phyloP scores from a whole-genome alignment of 2,329 filamentous ascomycete species.

The Ampelomyces quisqualis region DNA sequence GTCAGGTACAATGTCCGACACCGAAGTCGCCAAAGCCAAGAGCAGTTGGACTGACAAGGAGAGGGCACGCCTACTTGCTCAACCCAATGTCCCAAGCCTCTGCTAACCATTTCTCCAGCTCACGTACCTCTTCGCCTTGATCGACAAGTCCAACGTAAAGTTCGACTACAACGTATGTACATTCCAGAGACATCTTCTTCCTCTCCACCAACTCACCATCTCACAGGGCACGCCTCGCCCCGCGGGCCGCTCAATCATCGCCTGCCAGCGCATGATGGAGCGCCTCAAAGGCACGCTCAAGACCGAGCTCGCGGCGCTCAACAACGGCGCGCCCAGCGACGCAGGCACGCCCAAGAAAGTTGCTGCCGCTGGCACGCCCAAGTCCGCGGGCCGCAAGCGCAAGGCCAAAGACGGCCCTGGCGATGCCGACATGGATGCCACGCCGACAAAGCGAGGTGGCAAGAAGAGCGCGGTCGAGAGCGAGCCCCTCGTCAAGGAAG shows the following conservation, averaged over 20 bases:
- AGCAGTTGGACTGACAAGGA: constrained; percentile 18
- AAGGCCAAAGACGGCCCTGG: constrained; percentile 7
- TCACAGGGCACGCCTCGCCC: constrained; percentile 21
- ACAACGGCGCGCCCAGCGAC: background rate
- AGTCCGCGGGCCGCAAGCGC: constrained; percentile 10
- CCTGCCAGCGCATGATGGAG: constrained; percentile 25
- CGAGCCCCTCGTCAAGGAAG: background rate
- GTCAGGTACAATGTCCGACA: constrained; percentile 18
- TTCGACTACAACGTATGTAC: constrained; percentile 11
- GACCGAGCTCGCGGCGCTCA: constrained; percentile 19
- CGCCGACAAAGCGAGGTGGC: constrained; percentile 12
- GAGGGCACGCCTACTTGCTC: constrained; percentile 6
- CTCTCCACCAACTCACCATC: background rate
- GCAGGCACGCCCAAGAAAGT: constrained; percentile 1
- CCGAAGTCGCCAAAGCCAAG: constrained; percentile 9
- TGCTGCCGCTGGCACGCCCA: background rate
- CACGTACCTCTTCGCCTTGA: constrained; percentile 12
- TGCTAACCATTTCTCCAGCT: constrained; percentile 10
- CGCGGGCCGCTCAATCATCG: constrained; percentile 15
- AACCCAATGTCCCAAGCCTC: background rate
- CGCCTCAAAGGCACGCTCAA: constrained; percentile 21
- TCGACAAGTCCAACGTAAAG: constrained; percentile 13
- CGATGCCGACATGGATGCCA: constrained; percentile 5
- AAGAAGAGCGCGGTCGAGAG: constrained; percentile 10
- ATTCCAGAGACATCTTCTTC: background rate